Evolutionary conservation across 768 basidiomycete genomes (phyloP), one percentile per base, ranked within the genome.

Genomic region (Lenzites betulinus): DNA sequence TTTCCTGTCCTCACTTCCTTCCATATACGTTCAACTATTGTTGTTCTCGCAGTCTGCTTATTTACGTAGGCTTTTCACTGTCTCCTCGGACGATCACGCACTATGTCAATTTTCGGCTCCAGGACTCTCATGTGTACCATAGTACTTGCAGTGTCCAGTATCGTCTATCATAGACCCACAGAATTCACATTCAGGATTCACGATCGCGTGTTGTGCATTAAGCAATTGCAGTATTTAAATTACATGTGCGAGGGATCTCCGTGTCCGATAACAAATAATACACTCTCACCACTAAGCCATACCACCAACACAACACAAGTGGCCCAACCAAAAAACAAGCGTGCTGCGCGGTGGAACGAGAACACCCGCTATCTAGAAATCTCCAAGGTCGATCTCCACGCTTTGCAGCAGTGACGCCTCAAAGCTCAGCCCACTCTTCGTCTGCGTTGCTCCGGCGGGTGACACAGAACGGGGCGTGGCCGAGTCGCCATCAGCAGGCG

Each of bases 361-460:
- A 22, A 15, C 12, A 18, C 2, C 4, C 18, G 4, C 16, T 13
- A 22, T 47, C 73, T 77, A 92, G 72, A 92, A 92, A 73, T 92
- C 90, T 51, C 90, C 90, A 46, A 92, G 76, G 71, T 92, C 89
- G 60, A 92, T 80, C 64, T 92, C 89, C 64, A 92, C 80, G 28
- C 80, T 80, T 49, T 88, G 85, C 64, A 89, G 81, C 39, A 90
- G 71, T 20, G 80, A 76, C 6, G 81, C 77, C 68, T 87, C 85
- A 53, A 88, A 78, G 35, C 79, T 77, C 20, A 76, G 75, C 67
- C 81, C 80, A 59, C 46, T 51, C 30, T 58, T 58, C 51, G 75
- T 69, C 54, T 66, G 66, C 33, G 67, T 11, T 16, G 47, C 38
- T 44, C 26, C 12, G 54, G 44, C 1, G 56, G 68, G 78, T 15